A percentile compares a stretch with the other conserved stretches of the same genome.
These are phyloP conservation scores for Miscanthus sacchariflorus DNA, from an alignment of 202 grass and related monocot species.

Conservation along the genomic window DNA sequence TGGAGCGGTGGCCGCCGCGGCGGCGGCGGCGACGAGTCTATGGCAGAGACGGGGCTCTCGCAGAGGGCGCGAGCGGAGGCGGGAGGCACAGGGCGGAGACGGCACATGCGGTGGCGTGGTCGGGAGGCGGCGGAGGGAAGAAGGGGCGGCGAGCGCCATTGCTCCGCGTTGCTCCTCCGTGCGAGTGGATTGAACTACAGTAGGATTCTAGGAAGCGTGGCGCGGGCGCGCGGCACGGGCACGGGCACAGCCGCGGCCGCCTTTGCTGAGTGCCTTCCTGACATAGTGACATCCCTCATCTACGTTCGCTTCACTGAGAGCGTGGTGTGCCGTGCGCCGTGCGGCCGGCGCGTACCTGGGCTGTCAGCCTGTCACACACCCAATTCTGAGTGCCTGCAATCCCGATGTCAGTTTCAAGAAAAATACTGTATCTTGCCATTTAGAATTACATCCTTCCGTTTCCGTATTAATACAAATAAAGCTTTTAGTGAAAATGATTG, in stretches of 20 bases:
- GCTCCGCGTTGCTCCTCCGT: constrained; percentile 1
- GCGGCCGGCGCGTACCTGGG: no score
- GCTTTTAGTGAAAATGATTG: no score
- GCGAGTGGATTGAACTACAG: constrained; percentile 6
- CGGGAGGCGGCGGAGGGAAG: constrained; percentile 38
- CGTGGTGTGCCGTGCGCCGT: no score
- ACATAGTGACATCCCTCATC: no score
- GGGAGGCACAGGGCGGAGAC: neutral
- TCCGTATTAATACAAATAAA: no score
- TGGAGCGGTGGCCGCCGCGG: constrained; percentile 20
- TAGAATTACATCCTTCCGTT: no score
- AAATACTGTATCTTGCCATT: no score
- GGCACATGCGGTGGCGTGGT: neutral
- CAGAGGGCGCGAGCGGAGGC: neutral
- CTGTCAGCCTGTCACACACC: no score
- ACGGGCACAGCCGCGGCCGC: constrained; percentile 5
- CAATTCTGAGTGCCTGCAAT: no score
- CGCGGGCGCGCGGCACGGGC: neutral
- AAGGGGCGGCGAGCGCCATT: constrained; percentile 56
- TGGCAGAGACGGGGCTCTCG: constrained; percentile 2
- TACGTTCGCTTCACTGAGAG: no score
- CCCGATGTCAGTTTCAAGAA: no score
- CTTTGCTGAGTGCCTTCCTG: no score
- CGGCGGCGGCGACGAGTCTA: neutral
- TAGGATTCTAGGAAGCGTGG: neutral